Percentiles rank a stretch among this genome's conserved stretches.
Conservation (phyloP, 1,284 basidiomycete species). For the Marasmius tenuissimus region DNA sequence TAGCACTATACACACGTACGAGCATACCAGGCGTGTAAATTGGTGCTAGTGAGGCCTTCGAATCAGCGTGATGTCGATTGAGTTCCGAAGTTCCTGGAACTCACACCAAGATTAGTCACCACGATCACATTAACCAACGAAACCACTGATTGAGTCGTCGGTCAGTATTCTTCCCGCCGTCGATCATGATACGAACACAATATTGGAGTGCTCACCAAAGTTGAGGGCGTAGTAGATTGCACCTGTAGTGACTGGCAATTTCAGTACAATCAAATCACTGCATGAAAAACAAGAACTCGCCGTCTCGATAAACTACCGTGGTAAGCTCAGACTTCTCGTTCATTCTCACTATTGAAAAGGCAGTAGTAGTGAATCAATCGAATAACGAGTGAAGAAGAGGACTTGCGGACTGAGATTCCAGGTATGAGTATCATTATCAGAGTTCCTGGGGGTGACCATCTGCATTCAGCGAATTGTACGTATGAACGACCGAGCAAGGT, state of each 20-base stretch:
- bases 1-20: background rate
- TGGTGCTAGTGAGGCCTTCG: background rate
- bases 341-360: background rate
- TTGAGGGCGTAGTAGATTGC: background rate
- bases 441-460: background rate
- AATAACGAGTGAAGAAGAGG: background rate
- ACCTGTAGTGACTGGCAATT: background rate
- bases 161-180: background rate
- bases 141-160: background rate
- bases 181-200: background rate
- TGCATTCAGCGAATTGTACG: too few species aligned
- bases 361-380: too few species aligned
- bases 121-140: constrained; percentile 1
- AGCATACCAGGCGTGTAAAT: background rate
- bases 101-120: background rate
- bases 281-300: background rate
- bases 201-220: background rate
- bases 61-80: background rate
- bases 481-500: background rate
- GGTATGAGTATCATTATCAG: background rate
- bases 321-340: background rate
- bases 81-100: background rate
- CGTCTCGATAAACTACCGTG: background rate
- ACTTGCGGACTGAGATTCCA: background rate
- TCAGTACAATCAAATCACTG: too few species aligned